Conservation (phyloP, 2,329 filamentous ascomycete genomes). For the Penicillium sclerotiorum region DNA sequence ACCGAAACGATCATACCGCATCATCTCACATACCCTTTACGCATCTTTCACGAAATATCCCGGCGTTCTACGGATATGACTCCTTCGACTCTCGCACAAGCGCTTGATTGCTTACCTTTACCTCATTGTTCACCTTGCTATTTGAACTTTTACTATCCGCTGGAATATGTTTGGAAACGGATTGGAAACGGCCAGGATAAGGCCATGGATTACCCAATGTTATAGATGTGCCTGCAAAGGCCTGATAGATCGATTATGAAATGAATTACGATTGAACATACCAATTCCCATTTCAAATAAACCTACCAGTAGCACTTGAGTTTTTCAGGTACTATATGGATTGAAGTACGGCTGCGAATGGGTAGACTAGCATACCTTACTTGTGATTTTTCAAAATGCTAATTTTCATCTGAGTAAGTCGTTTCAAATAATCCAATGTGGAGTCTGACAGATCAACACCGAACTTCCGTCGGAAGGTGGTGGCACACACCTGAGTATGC, state of each 20-base stretch:
- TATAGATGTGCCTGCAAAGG: neutral
- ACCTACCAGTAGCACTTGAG: too few relatives aligned
- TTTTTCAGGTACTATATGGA: too few relatives aligned
- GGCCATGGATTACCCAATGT: neutral
- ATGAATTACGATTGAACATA: conserved; percentile 19
- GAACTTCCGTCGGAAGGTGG: too few relatives aligned
- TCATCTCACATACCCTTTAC: neutral
- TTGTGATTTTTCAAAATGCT: too few relatives aligned
- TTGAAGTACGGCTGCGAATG: too few relatives aligned
- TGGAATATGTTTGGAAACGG: neutral
- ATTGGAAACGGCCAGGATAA: neutral
- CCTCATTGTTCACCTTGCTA: neutral
- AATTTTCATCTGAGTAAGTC: too few relatives aligned
- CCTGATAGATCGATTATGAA: conserved; percentile 11
- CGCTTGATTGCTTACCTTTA: too few relatives aligned
- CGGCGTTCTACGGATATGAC: conserved; percentile 20
- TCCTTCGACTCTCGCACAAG: too few relatives aligned
- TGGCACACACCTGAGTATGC: too few relatives aligned
- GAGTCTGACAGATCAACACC: too few relatives aligned
- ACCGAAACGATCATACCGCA: neutral
- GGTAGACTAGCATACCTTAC: too few relatives aligned
- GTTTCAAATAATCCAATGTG: too few relatives aligned
- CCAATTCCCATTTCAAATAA: neutral
- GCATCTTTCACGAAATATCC: conserved; percentile 12
- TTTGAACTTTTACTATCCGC: neutral